Evolutionary conservation across 257 asterid genomes (phyloP), one percentile per base, ranked within the genome.

Genomic region (Solanum dulcamara): DNA sequence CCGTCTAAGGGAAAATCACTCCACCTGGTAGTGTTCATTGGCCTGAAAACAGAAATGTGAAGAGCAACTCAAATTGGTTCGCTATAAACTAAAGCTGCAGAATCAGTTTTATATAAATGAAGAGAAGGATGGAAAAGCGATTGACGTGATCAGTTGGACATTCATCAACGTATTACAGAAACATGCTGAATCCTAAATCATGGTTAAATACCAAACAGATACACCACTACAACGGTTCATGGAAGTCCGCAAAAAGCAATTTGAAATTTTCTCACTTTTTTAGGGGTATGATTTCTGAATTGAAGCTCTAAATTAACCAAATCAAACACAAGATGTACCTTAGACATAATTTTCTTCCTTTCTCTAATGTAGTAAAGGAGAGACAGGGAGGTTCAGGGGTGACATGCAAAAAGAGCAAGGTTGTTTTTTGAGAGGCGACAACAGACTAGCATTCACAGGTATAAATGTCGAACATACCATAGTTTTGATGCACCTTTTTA

Each of bases 401-500:
- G 64, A 33, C 42, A 28, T 2, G 64, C 44, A 10, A 79, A 79
- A 48, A 79, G 44, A 48, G 18, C 11, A 28, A 9, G 64, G 64
- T 48, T 26, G 60, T 60, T 15, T 75, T 44, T 7, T 3, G 60
- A 75, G 9, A 75, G 30, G 82, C 0, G 55, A 75, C 24, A 75
- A 35, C 35, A 24, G 24, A 44, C 14, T 38, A 74, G n/a, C 81
- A 40, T 42, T 74, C 60, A 8, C 82, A 75, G 6, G 26, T 15
- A 44, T 26, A 44, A 75, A 75, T 75, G 60, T 46, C 0, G 4
- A 15, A 48, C 89, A 66, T 90, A 91, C 93, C 93, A 86, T 88
- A 94, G 91, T 96, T 96, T 87, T 96, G 99, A 72, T 68, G 94
- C 85, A 96, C 98, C 89, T 48, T 89, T 12, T 98, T 93, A 92